Percentiles rank a stretch among this genome's conserved stretches.
Evolutionary conservation across 306 rosid genomes (phyloP).

Genomic region (Vigna hirtella): DNA sequence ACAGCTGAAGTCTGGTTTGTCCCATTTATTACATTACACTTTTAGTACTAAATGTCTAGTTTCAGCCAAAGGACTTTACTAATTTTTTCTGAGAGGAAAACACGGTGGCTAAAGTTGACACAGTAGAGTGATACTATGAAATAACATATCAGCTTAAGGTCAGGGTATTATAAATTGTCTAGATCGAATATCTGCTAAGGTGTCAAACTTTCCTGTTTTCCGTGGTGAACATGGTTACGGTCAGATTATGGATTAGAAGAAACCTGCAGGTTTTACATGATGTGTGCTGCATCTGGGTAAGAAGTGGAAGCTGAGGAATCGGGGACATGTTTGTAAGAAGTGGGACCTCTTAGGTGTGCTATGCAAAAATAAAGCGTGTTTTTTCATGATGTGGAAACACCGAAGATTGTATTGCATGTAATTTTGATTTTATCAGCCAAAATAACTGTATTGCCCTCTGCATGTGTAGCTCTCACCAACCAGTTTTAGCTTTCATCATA

Average conservation of each 20-base stretch:
- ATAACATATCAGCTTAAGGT: slow-evolving; percentile 7
- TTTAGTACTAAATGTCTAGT: slow-evolving; percentile 4
- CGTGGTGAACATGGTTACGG: slow-evolving; percentile 10
- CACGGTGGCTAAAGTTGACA: slow-evolving; percentile 7
- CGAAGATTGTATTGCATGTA: too few relatives aligned
- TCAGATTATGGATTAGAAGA: background rate
- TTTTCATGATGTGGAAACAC: slow-evolving; percentile 19
- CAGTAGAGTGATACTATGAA: background rate
- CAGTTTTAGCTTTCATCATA: slow-evolving; percentile 14
- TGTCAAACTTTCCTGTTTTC: slow-evolving; percentile 14
- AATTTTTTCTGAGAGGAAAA: slow-evolving; percentile 12
- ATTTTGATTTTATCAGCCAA: background rate
- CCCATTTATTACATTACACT: background rate
- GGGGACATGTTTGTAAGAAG: background rate
- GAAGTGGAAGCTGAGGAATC: background rate
- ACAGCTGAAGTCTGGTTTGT: slow-evolving; percentile 26
- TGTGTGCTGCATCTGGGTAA: slow-evolving; percentile 23
- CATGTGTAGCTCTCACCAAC: background rate
- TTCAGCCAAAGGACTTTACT: background rate
- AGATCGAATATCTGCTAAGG: background rate
- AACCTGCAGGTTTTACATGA: background rate
- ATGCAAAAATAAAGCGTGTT: background rate
- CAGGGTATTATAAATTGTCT: slow-evolving; percentile 11
- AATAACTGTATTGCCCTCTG: slow-evolving; percentile 17
- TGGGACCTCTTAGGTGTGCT: background rate